Evolutionary conservation across 1,284 basidiomycete species (phyloP), one percentile per base, ranked within the genome.

Genomic region (Cutaneotrichosporon dermatis): DNA sequence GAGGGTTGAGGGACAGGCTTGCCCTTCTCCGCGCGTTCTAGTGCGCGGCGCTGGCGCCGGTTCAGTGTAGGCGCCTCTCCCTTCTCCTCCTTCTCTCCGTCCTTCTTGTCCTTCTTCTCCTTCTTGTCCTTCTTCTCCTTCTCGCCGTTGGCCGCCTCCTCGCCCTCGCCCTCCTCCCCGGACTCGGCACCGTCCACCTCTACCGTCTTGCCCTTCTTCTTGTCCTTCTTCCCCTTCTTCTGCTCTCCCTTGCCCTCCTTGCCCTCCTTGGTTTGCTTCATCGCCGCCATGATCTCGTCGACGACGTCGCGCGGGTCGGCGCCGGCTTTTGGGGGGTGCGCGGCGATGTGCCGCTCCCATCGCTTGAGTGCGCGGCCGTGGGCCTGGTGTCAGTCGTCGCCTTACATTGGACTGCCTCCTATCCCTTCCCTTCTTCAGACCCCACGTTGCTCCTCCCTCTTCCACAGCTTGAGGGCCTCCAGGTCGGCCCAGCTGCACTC

Each of bases 351-450:
- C 9, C 43, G n/a, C 36, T 54, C 41, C 59, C 67, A 71, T 40
- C 72, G 66, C 54, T 69, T 72, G 8, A 63, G 40, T 3, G 67
- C 64, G 51, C 72, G 65, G 52, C 64, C 62, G 57, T 74, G 72
- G 8, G 65, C 49, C 70, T 73, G 54, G 11, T 10, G 34, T 59
- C 41, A 55, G 52, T 43, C 6, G n/a, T n/a, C n/a, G n/a, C n/a
- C n/a, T n/a, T n/a, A n/a, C n/a, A n/a, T n/a, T n/a, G n/a, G n/a
- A n/a, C n/a, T n/a, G n/a, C n/a, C n/a, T n/a, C n/a, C n/a, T n/a
- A n/a, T n/a, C n/a, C n/a, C n/a, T n/a, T n/a, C n/a, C n/a, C n/a
- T n/a, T n/a, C n/a, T n/a, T n/a, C n/a, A n/a, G n/a, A n/a, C n/a
- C n/a, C n/a, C n/a, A n/a, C n/a, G n/a, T n/a, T n/a, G n/a, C n/a